Percentiles rank a stretch among this genome's conserved stretches.
phyloP scores from a whole-genome alignment of 495 filamentous ascomycete genomes.

The Aspergillus heteromorphus region DNA sequence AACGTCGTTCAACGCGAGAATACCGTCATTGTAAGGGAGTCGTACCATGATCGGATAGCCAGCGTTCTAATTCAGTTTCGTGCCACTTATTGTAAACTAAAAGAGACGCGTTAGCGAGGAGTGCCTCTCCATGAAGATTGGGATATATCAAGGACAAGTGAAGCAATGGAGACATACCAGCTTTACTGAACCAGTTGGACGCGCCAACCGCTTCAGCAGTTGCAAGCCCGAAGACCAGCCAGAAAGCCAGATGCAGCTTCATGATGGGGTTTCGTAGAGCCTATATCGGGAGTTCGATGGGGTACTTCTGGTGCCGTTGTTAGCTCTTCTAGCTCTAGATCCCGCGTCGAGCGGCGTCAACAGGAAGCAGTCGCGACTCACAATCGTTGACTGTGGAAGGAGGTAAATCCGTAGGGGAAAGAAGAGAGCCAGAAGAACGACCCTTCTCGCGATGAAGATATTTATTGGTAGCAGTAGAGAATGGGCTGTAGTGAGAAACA shows the following conservation, averaged over 20 bases:
- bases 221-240: conserved; percentile 66
- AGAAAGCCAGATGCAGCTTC: conserved; percentile 64
- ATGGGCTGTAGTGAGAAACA: conserved; percentile 8
- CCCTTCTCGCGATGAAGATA: neutral
- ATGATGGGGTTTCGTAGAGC: conserved; percentile 40
- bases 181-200: conserved; percentile 75
- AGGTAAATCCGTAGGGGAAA: neutral
- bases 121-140: neutral
- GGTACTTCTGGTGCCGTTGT: neutral
- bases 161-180: conserved; percentile 54
- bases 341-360: neutral
- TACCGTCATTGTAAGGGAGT: neutral
- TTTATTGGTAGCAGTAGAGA: neutral
- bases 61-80: conserved; percentile 93
- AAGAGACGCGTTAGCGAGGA: neutral
- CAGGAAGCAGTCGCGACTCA: neutral
- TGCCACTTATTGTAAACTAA: conserved; percentile 98
- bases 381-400: neutral
- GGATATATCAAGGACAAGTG: neutral
- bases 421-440: neutral
- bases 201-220: conserved; percentile 60
- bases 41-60: conserved; percentile 79
- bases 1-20: neutral
- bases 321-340: neutral
- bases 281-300: neutral